Conservation (phyloP, 192 early-diverging fungal species). For the Coemansia sp. region DNA sequence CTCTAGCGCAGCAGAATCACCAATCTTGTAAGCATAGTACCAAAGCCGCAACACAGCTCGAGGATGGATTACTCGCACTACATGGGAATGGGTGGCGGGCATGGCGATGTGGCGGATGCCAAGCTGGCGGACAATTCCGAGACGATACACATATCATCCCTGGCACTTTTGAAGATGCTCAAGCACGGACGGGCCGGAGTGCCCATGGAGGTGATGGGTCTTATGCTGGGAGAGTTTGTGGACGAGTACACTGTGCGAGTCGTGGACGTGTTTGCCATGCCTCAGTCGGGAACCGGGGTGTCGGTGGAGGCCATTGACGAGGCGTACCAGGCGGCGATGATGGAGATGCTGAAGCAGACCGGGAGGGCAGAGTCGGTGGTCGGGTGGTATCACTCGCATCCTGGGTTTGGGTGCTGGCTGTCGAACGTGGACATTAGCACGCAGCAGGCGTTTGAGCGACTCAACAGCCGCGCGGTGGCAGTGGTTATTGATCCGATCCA, state of each 20-base stretch:
- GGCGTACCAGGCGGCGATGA: slow-evolving; percentile 99
- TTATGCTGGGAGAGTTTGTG: slow-evolving; percentile 99
- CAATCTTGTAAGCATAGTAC: no score
- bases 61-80: slow-evolving; percentile 41
- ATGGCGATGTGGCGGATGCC: slow-evolving; percentile 36
- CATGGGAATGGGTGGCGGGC: slow-evolving; percentile 35
- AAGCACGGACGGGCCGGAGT: slow-evolving; percentile 95
- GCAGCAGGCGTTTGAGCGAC: slow-evolving; percentile 94
- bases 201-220: slow-evolving; percentile 99
- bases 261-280: slow-evolving; percentile 99
- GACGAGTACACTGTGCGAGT: slow-evolving; percentile 99
- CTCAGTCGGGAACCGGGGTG: slow-evolving; percentile 97
- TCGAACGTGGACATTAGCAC: slow-evolving; percentile 99
- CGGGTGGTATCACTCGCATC: slow-evolving; percentile 99
- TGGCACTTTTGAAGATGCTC: slow-evolving; percentile 94
- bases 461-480: slow-evolving; percentile 92
- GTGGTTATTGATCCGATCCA: slow-evolving; percentile 99
- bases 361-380: slow-evolving; percentile 98
- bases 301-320: slow-evolving; percentile 99
- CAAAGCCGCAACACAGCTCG: no score
- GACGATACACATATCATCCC: slow-evolving; percentile 98
- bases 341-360: slow-evolving; percentile 99
- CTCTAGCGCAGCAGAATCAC: neutral
- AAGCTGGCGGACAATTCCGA: slow-evolving; percentile 83
- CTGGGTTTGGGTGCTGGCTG: slow-evolving; percentile 99